Evolutionary conservation across 2,329 filamentous ascomycete genomes (phyloP).

Genomic region (Calonectria multiphialidica): DNA sequence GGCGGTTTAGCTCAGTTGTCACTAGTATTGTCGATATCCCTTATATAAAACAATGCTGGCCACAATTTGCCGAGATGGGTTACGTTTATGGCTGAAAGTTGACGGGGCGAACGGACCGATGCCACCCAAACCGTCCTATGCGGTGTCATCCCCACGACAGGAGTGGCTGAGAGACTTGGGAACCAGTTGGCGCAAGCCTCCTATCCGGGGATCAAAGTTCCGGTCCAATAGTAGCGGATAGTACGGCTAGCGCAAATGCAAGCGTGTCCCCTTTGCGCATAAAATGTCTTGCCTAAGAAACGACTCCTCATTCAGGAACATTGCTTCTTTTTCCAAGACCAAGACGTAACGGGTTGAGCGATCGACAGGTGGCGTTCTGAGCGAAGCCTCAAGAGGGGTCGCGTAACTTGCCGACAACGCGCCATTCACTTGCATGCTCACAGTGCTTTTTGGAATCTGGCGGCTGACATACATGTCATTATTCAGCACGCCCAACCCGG

Average conservation of each 20-base stretch:
- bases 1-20: neutral
- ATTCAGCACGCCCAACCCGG: neutral
- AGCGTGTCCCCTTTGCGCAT: neutral
- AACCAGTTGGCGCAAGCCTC: neutral
- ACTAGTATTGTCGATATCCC: neutral
- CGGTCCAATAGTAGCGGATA: neutral
- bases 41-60: neutral
- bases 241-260: too few species aligned
- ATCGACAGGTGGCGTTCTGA: neutral
- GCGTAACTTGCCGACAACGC: neutral
- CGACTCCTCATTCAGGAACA: neutral
- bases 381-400: neutral
- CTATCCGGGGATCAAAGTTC: neutral
- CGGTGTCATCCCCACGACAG: neutral
- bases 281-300: neutral
- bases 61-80: neutral
- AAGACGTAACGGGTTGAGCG: neutral
- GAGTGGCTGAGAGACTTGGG: neutral
- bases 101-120: neutral
- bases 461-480: neutral
- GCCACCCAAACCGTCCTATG: neutral
- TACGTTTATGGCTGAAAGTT: neutral
- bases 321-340: neutral
- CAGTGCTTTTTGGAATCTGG: neutral
- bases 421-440: neutral